Base-by-base conservation (phyloP, 2,329 filamentous ascomycete species). In the Aspergillus fischeri region DNA sequence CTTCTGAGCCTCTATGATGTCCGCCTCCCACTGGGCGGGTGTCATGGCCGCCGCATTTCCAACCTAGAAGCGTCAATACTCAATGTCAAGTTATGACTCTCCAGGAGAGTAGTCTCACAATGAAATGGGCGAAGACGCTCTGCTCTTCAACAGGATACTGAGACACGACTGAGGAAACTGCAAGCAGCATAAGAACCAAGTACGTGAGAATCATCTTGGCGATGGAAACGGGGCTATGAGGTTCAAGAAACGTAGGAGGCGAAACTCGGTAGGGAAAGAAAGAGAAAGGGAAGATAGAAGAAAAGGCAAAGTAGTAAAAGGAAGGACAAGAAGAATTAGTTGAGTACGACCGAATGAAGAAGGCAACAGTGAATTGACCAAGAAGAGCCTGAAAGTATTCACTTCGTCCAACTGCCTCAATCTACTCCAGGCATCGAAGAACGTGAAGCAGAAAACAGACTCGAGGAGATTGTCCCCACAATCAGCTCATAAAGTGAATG, bases 111-210 rank as follows among this genome's bases (percentile, higher is more conserved):
- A 53, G n/a, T 25, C 68, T 63, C 57, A 72, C 71, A 28, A 74
- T 68, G 48, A 71, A 73, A 60, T 74, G 72, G 20, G 72, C 71
- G 55, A 73, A 73, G 9, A 73, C 71, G 11, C 54, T 60, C 54
- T 67, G 68, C 11, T 62, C 60, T 17, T 63, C 63, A 10, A 63
- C 20, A 27, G 21, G 44, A 24, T 47, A 48, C 9, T 58, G 55
- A n/a, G 56, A 55, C 7, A 54, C 44, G n/a, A 51, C 28, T 20
- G 55, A 41, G 38, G 56, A 45, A 5, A 58, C 54, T 48, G 53
- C 49, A 49, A 50, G 17, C 32, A 55, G 42, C 41, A 60, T 27
- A 35, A 52, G 53, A 49, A 66, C 54, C 53, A 65, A 55, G 56
- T 60, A 61, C 54, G 28, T 55, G 51, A 60, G 24, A 32, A 48